Percentiles rank a stretch among this genome's conserved stretches.
Evolutionary conservation across 495 filamentous ascomycete species (phyloP).

Genomic region (Talaromyces trachyspermus): DNA sequence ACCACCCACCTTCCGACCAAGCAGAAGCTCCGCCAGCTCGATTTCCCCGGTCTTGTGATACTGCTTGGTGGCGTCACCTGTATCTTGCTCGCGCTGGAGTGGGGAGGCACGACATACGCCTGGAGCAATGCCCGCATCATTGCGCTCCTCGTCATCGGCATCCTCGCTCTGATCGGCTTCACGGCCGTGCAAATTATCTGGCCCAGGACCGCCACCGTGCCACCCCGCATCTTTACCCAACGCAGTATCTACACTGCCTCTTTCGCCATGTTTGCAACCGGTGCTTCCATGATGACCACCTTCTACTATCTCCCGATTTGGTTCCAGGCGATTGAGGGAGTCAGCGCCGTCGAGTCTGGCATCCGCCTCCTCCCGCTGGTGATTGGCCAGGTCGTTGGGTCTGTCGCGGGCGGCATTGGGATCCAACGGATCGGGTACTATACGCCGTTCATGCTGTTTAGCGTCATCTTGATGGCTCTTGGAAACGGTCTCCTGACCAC

Average conservation of each 20-base stretch:
- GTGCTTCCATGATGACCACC: not conserved
- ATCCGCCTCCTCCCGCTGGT: conserved; percentile 11
- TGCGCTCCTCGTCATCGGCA: conserved; percentile 36
- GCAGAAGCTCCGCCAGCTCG: conserved; percentile 20
- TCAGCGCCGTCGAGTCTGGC: conserved; percentile 7
- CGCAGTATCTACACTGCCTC: conserved; percentile 10
- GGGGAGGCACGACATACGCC: conserved; percentile 12
- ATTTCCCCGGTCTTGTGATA: conserved; percentile 18
- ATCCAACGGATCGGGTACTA: conserved; percentile 24
- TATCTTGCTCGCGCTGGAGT: conserved; percentile 20
- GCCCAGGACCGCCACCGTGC: conserved; percentile 11
- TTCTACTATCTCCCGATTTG: conserved; percentile 13
- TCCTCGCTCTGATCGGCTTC: conserved; percentile 32
- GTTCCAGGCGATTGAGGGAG: conserved; percentile 13
- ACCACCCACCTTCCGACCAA: conserved; percentile 42
- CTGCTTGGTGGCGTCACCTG: conserved; percentile 22
- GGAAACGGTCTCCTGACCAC: conserved; percentile 45
- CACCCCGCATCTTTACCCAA: conserved; percentile 13
- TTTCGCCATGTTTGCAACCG: conserved; percentile 7
- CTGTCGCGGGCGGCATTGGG: conserved; percentile 7
- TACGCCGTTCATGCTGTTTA: conserved; percentile 32
- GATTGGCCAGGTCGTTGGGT: conserved; percentile 6
- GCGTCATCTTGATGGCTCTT: conserved; percentile 24
- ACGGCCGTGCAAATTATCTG: conserved; percentile 33
- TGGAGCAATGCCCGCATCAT: conserved; percentile 44